phyloP scores from a whole-genome alignment of 2,329 filamentous ascomycete genomes.

The Cadophora sp. region DNA sequence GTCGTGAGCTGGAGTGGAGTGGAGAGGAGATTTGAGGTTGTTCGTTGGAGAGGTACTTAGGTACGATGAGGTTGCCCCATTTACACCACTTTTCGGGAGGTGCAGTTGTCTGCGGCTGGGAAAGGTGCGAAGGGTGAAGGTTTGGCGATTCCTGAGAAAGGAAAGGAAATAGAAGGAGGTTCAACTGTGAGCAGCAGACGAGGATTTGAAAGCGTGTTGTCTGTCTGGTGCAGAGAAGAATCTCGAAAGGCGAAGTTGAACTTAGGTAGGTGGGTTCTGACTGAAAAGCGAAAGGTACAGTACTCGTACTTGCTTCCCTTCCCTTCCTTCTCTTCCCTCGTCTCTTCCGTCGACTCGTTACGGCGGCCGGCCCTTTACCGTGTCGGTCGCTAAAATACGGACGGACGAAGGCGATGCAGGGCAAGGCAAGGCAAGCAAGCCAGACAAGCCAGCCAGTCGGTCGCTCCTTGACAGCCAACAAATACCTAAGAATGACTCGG shows the following conservation, averaged over 20 bases:
- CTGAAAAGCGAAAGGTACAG: neutral
- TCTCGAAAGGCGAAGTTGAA: neutral
- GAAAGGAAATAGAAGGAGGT: neutral
- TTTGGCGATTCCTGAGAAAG: neutral
- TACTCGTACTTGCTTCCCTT: no score
- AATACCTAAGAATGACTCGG: constrained; percentile 9
- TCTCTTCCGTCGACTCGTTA: neutral
- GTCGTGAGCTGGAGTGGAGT: neutral
- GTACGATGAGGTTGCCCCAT: constrained; percentile 13
- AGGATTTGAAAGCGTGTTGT: constrained; percentile 4
- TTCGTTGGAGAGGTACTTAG: constrained; percentile 15
- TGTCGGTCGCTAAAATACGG: constrained; percentile 14
- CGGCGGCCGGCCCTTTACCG: constrained; percentile 4
- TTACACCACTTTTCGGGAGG: constrained; percentile 3
- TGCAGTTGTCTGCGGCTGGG: neutral
- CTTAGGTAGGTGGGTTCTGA: neutral
- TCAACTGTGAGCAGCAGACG: neutral
- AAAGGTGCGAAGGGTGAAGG: neutral
- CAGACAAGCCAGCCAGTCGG: no score
- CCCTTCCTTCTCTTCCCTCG: neutral
- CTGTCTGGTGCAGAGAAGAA: neutral
- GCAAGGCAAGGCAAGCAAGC: no score
- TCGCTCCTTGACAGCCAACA: constrained; percentile 12
- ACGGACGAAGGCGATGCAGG: neutral
- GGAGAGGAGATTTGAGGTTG: constrained; percentile 3